Percentiles rank a stretch among this genome's conserved stretches.
Conservation (phyloP, 176 grass and related monocot species). For the Oropetium thomaeum region DNA sequence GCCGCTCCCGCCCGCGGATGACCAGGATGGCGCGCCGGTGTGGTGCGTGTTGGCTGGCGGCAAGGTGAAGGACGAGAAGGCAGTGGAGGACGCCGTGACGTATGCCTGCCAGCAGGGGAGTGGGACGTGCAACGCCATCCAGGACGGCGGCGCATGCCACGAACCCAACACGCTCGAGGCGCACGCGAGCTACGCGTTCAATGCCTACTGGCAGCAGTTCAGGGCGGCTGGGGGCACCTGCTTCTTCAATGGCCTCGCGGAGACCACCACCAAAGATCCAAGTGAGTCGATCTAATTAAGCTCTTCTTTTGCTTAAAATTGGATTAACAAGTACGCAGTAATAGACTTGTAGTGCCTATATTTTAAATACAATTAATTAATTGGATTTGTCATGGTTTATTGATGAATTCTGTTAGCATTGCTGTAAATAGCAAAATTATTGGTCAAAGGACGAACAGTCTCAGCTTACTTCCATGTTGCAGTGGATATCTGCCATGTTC, state of each 20-base stretch:
- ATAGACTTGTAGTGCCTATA: too few species aligned
- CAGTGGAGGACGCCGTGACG: constrained; percentile 22
- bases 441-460: neutral
- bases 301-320: neutral
- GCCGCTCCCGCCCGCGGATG: neutral
- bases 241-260: constrained; percentile 59
- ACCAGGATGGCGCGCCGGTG: constrained; percentile 4
- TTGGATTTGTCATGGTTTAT: neutral
- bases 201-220: constrained; percentile 61
- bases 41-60: constrained; percentile 48
- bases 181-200: constrained; percentile 75
- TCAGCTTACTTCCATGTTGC: neutral
- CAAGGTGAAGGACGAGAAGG: constrained; percentile 27
- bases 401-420: neutral
- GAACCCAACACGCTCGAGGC: constrained; percentile 31
- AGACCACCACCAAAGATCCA: constrained; percentile 47
- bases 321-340: too few species aligned
- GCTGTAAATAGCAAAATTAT: neutral
- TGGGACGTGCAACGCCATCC: constrained; percentile 51
- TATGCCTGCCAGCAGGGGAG: constrained; percentile 61
- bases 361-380: too few species aligned
- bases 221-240: constrained; percentile 42
- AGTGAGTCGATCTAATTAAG: constrained; percentile 36
- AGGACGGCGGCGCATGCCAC: constrained; percentile 43
- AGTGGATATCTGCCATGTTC: neutral